Conservation (phyloP, 2,329 filamentous ascomycete species). For the Fusarium clavum region DNA sequence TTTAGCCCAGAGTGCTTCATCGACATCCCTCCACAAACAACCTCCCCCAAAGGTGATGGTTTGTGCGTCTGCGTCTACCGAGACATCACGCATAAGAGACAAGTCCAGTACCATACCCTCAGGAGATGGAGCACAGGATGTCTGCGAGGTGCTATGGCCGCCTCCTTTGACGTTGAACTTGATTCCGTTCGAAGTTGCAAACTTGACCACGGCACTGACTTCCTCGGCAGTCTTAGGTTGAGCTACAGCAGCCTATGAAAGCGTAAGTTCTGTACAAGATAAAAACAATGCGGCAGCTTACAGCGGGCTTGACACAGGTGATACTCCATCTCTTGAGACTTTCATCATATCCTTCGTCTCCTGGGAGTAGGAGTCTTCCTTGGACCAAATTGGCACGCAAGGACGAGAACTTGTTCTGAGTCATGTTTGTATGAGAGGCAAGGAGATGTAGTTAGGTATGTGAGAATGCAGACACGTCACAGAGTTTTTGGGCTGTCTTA, state of each 20-base stretch:
- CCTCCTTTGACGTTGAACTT: constrained; percentile 66
- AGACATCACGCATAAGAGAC: constrained; percentile 60
- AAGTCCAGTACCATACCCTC: constrained; percentile 69
- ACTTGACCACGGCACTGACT: constrained; percentile 57
- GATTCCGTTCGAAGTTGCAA: constrained; percentile 57
- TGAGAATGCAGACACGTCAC: not conserved
- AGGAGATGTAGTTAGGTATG: not conserved
- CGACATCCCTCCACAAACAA: constrained; percentile 65
- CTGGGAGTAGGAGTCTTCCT: constrained; percentile 50
- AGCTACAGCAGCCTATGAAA: constrained; percentile 57
- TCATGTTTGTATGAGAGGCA: constrained; percentile 19
- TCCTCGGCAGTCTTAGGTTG: constrained; percentile 56
- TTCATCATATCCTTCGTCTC: constrained; percentile 49
- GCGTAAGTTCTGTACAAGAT: not conserved
- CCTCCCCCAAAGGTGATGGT: constrained; percentile 64
- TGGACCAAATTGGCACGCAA: constrained; percentile 36
- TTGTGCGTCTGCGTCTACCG: constrained; percentile 58
- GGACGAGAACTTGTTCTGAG: constrained; percentile 27
- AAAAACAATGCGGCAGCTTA: constrained; percentile 9
- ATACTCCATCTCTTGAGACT: constrained; percentile 54
- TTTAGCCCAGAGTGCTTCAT: constrained; percentile 61
- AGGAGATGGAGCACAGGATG: constrained; percentile 56
- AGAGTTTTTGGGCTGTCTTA: constrained; percentile 1
- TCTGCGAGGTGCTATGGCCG: constrained; percentile 66
- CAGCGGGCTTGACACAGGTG: constrained; percentile 53